A percentile compares a stretch with the other conserved stretches of the same genome.
These are phyloP conservation scores for Phytophthora ramorum DNA, from an alignment of 352 stramenopile species.

Conservation along the genomic window DNA sequence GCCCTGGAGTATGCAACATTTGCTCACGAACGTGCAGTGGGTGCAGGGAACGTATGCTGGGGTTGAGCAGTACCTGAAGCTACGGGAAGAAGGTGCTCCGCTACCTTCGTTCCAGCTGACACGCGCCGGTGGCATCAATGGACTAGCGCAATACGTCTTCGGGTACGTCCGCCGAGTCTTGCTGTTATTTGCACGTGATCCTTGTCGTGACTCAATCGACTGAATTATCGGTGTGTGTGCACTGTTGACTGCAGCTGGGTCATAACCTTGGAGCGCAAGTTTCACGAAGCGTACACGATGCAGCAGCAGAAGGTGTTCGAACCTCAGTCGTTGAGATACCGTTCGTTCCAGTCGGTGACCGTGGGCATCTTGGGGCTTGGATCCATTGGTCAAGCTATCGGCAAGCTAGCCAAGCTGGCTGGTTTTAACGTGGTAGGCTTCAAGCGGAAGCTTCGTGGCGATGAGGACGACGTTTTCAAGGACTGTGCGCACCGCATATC, in stretches of 20 bases:
- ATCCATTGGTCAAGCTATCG: slow-evolving; percentile 72
- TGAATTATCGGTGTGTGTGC: background rate
- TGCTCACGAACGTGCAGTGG: slow-evolving; percentile 58
- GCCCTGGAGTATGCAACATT: slow-evolving; percentile 29
- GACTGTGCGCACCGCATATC: slow-evolving; percentile 50
- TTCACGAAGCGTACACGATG: slow-evolving; percentile 51
- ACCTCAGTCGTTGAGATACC: slow-evolving; percentile 46
- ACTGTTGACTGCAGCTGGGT: slow-evolving; percentile 45
- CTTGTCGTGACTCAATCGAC: background rate
- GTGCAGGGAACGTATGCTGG: slow-evolving; percentile 73
- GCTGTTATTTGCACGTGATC: background rate
- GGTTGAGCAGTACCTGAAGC: slow-evolving; percentile 57
- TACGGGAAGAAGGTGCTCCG: slow-evolving; percentile 14
- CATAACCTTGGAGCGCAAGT: slow-evolving; percentile 68
- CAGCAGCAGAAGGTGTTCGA: slow-evolving; percentile 52
- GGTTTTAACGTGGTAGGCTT: slow-evolving; percentile 76
- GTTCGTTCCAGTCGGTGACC: slow-evolving; percentile 58
- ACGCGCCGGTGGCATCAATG: slow-evolving; percentile 64
- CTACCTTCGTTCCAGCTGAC: slow-evolving; percentile 51
- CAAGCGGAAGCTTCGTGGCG: slow-evolving; percentile 52
- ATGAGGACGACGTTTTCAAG: slow-evolving; percentile 17
- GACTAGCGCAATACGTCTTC: slow-evolving; percentile 75
- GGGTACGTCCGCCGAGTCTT: slow-evolving; percentile 31
- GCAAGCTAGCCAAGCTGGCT: slow-evolving; percentile 48
- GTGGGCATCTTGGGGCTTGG: slow-evolving; percentile 61